Conservation (phyloP, 805 yeast species). For the Wickerhamiella kazuoi region DNA sequence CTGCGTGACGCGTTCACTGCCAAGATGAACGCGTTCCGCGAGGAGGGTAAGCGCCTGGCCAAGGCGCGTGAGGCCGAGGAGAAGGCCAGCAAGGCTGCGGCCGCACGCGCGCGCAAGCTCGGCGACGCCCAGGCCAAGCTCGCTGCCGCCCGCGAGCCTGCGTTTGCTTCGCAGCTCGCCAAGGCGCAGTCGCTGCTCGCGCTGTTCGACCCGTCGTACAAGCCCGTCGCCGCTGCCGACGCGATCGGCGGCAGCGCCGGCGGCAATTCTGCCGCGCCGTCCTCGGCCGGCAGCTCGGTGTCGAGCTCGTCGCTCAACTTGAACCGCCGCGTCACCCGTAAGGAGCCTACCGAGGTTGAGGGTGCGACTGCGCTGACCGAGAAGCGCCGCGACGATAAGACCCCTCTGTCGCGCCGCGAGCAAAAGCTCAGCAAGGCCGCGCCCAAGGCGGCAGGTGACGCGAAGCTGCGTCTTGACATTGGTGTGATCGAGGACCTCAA, state of each 20-base stretch:
- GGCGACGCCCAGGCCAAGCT: conserved; percentile 54
- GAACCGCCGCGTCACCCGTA: conserved; percentile 6
- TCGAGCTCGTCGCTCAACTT: conserved; percentile 11
- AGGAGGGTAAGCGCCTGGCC: conserved; percentile 49
- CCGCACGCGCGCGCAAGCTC: conserved; percentile 32
- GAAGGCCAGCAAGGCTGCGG: conserved; percentile 39
- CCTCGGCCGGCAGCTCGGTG: conserved; percentile 4
- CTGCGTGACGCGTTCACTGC: conserved; percentile 47
- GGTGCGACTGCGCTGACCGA: conserved; percentile 45
- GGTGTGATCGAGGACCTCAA: conserved; percentile 59
- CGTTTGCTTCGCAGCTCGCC: conserved; percentile 62
- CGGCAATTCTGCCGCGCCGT: conserved; percentile 6
- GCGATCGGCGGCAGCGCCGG: conserved; percentile 20
- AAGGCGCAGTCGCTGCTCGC: conserved; percentile 54
- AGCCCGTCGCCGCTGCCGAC: conserved; percentile 27
- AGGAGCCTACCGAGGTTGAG: conserved; percentile 38
- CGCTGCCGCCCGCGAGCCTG: conserved; percentile 59
- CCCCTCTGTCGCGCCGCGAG: conserved; percentile 26
- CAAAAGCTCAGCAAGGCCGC: conserved; percentile 23
- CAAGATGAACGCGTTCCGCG: conserved; percentile 58
- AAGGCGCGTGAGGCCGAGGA: conserved; percentile 61
- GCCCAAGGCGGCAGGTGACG: conserved; percentile 9
- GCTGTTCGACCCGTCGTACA: conserved; percentile 65
- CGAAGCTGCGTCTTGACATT: conserved; percentile 58
- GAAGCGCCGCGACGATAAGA: conserved; percentile 36